phyloP scores from a whole-genome alignment of 2,329 filamentous ascomycete species.

The Arachnopeziza araneosa region DNA sequence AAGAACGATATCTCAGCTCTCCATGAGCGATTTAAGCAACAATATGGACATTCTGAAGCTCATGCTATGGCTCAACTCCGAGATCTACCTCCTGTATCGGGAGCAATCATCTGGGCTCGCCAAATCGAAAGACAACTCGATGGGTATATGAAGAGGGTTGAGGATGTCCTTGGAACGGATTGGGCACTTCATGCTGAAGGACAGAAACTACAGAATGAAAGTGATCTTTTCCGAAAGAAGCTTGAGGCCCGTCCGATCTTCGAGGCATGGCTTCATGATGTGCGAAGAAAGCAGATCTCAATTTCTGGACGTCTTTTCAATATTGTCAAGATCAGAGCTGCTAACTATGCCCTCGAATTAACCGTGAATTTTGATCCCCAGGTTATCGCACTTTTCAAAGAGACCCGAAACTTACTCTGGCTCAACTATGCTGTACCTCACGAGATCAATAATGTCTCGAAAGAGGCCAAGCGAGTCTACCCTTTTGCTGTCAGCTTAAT shows the following conservation, averaged over 20 bases:
- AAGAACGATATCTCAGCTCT: conserved; percentile 91
- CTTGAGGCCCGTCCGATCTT: conserved; percentile 91
- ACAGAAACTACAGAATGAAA: conserved; percentile 86
- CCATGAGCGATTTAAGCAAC: conserved; percentile 96
- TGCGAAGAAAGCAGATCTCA: conserved; percentile 79
- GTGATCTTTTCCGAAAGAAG: conserved; percentile 91
- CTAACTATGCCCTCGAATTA: conserved; percentile 82
- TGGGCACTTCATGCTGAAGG: conserved; percentile 95
- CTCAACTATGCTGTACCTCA: conserved; percentile 92
- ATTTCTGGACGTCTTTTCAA: conserved; percentile 91
- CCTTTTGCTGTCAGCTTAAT: conserved; percentile 96
- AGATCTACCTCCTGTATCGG: conserved; percentile 91
- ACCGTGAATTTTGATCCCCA: conserved; percentile 95
- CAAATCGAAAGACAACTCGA: conserved; percentile 96
- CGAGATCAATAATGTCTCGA: conserved; percentile 89
- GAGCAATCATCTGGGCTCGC: conserved; percentile 94
- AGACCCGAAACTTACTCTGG: conserved; percentile 94
- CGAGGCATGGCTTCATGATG: conserved; percentile 90
- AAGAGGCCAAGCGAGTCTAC: conserved; percentile 98
- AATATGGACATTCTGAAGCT: conserved; percentile 96
- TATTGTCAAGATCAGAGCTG: conserved; percentile 81
- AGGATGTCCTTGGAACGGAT: conserved; percentile 89
- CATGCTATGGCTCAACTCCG: conserved; percentile 97
- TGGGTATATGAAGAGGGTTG: conserved; percentile 98
- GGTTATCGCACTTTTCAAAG: conserved; percentile 96